phyloP scores from a whole-genome alignment of 805 yeast genomes.

The Metschnikowia koreensis region DNA sequence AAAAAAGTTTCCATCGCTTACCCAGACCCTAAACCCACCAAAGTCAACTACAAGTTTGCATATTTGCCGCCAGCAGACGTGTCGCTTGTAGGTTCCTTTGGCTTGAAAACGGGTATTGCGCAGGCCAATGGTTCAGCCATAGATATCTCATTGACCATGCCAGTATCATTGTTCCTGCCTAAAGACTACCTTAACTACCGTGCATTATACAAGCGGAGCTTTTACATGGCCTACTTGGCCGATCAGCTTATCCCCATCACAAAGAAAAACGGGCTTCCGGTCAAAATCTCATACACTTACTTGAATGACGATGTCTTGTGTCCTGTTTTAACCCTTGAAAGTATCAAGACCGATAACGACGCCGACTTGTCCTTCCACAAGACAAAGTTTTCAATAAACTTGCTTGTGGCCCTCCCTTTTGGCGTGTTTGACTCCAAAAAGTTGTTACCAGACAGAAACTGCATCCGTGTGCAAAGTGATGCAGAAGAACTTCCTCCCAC shows the following conservation, averaged over 20 bases:
- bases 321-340: constrained; percentile 68
- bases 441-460: constrained; percentile 74
- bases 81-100: constrained; percentile 84
- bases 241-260: constrained; percentile 56
- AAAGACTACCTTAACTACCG: constrained; percentile 91
- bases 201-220: constrained; percentile 85
- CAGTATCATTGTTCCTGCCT: constrained; percentile 65
- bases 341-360: constrained; percentile 47
- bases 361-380: constrained; percentile 57
- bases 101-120: constrained; percentile 75
- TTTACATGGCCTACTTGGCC: constrained; percentile 77
- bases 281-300: constrained; percentile 61
- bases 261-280: constrained; percentile 55
- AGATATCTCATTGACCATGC: constrained; percentile 84
- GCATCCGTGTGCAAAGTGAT: constrained; percentile 66
- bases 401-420: constrained; percentile 71
- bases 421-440: constrained; percentile 73
- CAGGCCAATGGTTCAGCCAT: constrained; percentile 62
- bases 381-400: constrained; percentile 67
- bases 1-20: constrained; percentile 71
- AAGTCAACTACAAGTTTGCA: constrained; percentile 67
- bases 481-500: constrained; percentile 61
- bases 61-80: constrained; percentile 71
- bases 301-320: constrained; percentile 74
- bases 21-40: constrained; percentile 84